Conservation (phyloP, 352 stramenopile species). For the Phytophthora syringae region DNA sequence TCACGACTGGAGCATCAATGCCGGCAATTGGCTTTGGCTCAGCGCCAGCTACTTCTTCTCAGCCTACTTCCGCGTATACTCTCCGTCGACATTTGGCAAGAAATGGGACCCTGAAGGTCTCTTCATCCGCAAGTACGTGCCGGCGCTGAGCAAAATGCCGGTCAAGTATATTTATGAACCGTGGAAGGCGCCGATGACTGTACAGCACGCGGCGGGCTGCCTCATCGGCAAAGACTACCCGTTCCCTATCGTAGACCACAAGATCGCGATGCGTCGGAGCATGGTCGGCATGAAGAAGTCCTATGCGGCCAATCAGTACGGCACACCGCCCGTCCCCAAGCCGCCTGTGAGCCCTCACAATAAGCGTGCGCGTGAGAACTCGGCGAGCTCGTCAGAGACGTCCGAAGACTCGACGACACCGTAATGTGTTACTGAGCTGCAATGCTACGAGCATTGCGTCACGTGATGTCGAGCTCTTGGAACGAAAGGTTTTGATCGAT, state of each 20-base stretch:
- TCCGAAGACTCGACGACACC: conserved; percentile 31
- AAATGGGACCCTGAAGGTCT: conserved; percentile 95
- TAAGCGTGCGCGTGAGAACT: conserved; percentile 47
- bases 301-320: conserved; percentile 68
- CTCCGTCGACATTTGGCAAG: conserved; percentile 93
- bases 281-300: conserved; percentile 93
- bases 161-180: conserved; percentile 98
- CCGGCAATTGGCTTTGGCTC: conserved; percentile 98
- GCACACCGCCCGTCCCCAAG: conserved; percentile 22
- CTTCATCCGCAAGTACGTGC: conserved; percentile 95
- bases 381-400: conserved; percentile 37
- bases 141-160: conserved; percentile 91
- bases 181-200: conserved; percentile 93
- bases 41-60: conserved; percentile 96
- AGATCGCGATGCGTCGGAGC: conserved; percentile 87
- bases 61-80: conserved; percentile 98
- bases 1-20: conserved; percentile 97
- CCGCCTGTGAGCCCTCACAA: conserved; percentile 28
- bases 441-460: conserved; percentile 6
- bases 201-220: conserved; percentile 87
- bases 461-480: conserved; percentile 5
- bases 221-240: conserved; percentile 95
- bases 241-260: conserved; percentile 95
- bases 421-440: conserved; percentile 11
- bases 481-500: conserved; percentile 24